Evolutionary conservation across 306 rosid genomes (phyloP), one percentile per base, ranked within the genome.

Genomic region (Cucurbita pepo): DNA sequence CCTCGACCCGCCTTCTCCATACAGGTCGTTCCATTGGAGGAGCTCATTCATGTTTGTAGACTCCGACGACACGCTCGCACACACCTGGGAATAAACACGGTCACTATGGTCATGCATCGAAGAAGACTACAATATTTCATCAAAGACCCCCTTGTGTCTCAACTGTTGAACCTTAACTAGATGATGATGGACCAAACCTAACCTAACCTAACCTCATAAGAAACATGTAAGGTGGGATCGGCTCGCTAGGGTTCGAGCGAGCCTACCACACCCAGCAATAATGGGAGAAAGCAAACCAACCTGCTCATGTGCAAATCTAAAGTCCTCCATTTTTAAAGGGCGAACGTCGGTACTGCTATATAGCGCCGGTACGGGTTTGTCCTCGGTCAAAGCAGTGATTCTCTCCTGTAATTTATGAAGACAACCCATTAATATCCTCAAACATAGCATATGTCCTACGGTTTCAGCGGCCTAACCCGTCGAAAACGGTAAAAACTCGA

Each of bases 1-100:
- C 79, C 98, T 87, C 0, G 96, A 94, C 71, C 98, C 98, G 8
- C 97, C 97, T 81, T 94, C 98, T 67, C 98, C 98, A 57, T 94
- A 94, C 6, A 89, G 80, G 64, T 94, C 97, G 62, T 94, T 94
- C 98, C 98, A 94, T 75, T 87, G 96, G 54, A 83, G 88, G 45
- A 94, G 95, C 65, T 87, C 97, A 9, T 76, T 94, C 96, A 89
- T 94, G 79, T 89, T 94, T 18, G 84, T 83, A 0, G 98, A 90
- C 72, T 90, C 97, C 1, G 96, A 86, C 5, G 98, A 90, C 76
- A 94, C 97, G 36, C 98, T 94, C 4, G 98, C 98, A 71, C 97
- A 87, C 18, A 90, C 95, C 98, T 94, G 78, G 8, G 78, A 80
- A 55, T n/a, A 13, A 57, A 48, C 7, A n/a, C 14, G 4, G 16